Evolutionary conservation across 345 rosid genomes (phyloP).

Genomic region (Acer negundo): DNA sequence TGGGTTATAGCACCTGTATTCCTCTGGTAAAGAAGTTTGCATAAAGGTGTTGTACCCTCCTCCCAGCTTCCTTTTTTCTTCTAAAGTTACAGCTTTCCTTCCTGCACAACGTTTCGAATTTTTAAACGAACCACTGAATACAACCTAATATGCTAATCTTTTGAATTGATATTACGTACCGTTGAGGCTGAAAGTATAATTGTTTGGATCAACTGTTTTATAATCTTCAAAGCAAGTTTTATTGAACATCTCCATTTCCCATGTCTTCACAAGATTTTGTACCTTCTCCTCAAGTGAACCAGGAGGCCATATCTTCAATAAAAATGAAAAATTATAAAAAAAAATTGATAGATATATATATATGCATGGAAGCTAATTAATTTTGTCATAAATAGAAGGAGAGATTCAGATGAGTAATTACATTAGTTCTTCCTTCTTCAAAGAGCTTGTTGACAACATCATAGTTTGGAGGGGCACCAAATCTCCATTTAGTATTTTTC

Average conservation of each 20-base stretch:
- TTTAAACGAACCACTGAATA: neutral
- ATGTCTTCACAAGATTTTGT: conserved; percentile 66
- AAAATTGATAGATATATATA: neutral
- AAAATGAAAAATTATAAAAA: neutral
- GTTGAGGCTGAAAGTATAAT: conserved; percentile 43
- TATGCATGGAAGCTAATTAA: neutral
- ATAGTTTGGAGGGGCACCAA: conserved; percentile 55
- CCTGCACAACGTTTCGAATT: conserved; percentile 29
- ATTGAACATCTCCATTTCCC: conserved; percentile 70
- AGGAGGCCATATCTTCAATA: conserved; percentile 51
- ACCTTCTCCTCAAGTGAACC: conserved; percentile 65
- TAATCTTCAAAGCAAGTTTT: conserved; percentile 39
- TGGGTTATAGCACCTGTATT: conserved; percentile 40
- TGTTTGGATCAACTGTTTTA: conserved; percentile 40
- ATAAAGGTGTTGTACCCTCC: conserved; percentile 61
- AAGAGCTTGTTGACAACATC: conserved; percentile 61
- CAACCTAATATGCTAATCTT: no score
- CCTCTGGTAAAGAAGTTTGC: conserved; percentile 55
- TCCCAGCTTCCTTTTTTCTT: conserved; percentile 43
- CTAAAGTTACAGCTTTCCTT: conserved; percentile 43
- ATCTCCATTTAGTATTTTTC: conserved; percentile 56
- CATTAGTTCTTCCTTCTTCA: conserved; percentile 64
- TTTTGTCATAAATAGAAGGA: neutral
- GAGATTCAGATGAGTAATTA: neutral
- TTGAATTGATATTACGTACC: conserved; percentile 30